Base-by-base conservation (phyloP, 2,329 filamentous ascomycete species). In the Davidsoniella australis region DNA sequence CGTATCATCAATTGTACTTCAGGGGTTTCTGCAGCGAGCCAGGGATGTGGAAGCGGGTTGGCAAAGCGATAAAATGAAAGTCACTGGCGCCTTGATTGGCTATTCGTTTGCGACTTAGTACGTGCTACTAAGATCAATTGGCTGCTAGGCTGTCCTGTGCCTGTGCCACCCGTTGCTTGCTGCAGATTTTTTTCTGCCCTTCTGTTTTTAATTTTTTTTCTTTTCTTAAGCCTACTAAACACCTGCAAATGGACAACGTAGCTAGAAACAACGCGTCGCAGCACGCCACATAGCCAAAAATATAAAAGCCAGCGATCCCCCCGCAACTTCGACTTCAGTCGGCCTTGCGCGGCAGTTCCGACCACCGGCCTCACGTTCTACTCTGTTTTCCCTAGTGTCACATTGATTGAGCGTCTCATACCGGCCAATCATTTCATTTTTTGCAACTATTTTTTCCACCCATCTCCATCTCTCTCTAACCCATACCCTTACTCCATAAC, bases 221-320 rank as follows among this genome's bases (percentile, higher is more conserved):
- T 23, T 1, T 23, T 5, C 20, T 23, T 23, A 23, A 23, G 20
- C 20, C 20, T 23, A 23, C 4, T 23, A 23, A 20, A 2, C 5
- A 23, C 20, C 20, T 23, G 20, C 2, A 23, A 23, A 5, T 23
- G 20, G 20, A 23, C 20, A 23, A 5, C 20, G 20, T 40, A 6
- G 16, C 24, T 12, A 23, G 50, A 41, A 45, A 44, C 45, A 46
- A 23, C 46, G 41, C 41, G 50, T 48, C 46, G 41, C 23, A 41
- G 37, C 41, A 38, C 50, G 50, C 50, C 50, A 52, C 50, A 52
- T 18, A 48, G 50, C 41, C 50, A 52, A 52, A 52, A 52, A 52
- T 52, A 52, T 52, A 52, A 48, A 52, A 52, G 46, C 33, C 38
- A 17, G 33, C 45, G 18, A 17, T 52, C 45, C 46, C 49, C 50